Evolutionary conservation across 371 early-diverging fungal genomes (phyloP).

Genomic region (Apophysomyces ossiformis): DNA sequence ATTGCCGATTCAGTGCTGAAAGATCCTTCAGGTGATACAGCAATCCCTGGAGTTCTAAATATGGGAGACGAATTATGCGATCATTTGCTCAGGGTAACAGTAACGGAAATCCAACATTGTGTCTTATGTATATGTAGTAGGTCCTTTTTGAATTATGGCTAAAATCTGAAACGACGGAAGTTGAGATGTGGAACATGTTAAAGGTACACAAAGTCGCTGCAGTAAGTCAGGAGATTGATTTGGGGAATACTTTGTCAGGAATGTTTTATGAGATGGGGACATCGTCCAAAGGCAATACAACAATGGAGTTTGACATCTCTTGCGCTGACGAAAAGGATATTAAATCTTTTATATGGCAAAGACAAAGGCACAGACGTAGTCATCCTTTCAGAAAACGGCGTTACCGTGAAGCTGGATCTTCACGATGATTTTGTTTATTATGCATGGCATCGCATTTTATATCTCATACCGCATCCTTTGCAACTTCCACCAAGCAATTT

Average conservation of each 20-base stretch:
- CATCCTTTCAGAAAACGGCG: constrained; percentile 55
- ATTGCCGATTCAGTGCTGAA: constrained; percentile 71
- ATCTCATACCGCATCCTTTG: constrained; percentile 67
- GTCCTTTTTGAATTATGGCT: constrained; percentile 79
- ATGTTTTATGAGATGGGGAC: constrained; percentile 73
- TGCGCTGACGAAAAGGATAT: constrained; percentile 64
- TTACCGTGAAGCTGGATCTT: constrained; percentile 68
- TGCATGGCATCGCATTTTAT: constrained; percentile 76
- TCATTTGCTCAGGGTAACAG: constrained; percentile 63
- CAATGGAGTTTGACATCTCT: constrained; percentile 73
- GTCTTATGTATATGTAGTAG: constrained; percentile 24
- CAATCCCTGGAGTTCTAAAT: constrained; percentile 43
- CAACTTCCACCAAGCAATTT: constrained; percentile 67
- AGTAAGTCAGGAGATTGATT: not conserved
- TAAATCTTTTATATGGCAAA: constrained; percentile 66
- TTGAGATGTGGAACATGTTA: constrained; percentile 78
- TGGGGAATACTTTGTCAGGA: constrained; percentile 19
- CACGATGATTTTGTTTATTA: constrained; percentile 67
- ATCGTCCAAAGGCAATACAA: constrained; percentile 67
- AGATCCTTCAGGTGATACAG: constrained; percentile 47
- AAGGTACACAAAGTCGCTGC: constrained; percentile 31
- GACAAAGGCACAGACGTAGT: constrained; percentile 61
- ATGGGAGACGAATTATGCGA: constrained; percentile 84
- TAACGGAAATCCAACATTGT: not conserved
- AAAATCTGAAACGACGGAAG: constrained; percentile 62